Base-by-base conservation (phyloP, 2,329 filamentous ascomycete species). In the Trichoderma harzianum region DNA sequence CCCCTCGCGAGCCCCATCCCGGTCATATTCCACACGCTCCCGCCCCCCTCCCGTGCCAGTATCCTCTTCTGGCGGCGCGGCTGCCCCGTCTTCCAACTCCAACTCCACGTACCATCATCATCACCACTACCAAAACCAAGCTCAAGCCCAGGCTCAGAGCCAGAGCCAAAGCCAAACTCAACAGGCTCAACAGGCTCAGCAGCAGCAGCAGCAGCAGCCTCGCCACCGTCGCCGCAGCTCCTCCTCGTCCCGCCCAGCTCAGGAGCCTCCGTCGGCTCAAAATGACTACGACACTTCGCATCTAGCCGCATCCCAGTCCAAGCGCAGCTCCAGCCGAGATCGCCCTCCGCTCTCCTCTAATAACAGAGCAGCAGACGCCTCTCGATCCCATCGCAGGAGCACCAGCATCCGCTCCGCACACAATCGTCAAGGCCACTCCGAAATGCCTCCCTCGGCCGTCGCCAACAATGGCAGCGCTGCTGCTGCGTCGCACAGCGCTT, bases 281-380 rank as follows among this genome's bases (percentile, higher is more conserved):
- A 86, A 91, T 80, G 93, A 96, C 82, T 91, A 90, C 84, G 93
- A 95, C 83, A 87, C 90, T 77, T 85, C 87, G 77, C 91, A 91
- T 84, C 81, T 92, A 83, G 87, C 89, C 77, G 87, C 89, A 77
- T 73, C 76, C 73, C 84, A 88, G 83, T 76, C 86, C 85, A 82
- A 89, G 88, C 87, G 90, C 82, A 90, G 87, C 83, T 86, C 88
- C 73, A 92, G 90, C 77, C 87, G 86, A 79, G 91, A 93, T 78
- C 86, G 86, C 73, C 86, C 80, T 77, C 78, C 75, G 76, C 80
- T 82, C 75, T 72, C 72, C 51, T 67, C 55, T 67, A 76, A 86
- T 84, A 75, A 88, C 82, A 78, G 84, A 75, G 82, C 85, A 77
- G 72, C 74, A 34, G 70, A 79, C 78, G 77, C 80, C 82, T 75